Conservation (phyloP, 352 stramenopile species). For the Phytophthora sansomeana region DNA sequence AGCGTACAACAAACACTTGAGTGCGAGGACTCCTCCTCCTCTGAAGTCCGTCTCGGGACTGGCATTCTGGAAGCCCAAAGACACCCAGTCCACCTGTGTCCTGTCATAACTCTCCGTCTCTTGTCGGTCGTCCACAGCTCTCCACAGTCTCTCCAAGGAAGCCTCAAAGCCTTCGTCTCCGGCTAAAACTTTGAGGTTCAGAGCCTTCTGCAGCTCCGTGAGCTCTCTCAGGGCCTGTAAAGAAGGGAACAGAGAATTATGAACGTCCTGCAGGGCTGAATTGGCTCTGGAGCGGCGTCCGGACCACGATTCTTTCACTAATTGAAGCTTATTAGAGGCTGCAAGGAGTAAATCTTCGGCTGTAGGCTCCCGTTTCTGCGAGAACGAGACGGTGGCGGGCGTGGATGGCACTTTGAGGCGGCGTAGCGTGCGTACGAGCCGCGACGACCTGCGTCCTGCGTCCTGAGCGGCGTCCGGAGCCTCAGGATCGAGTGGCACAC, state of each 20-base stretch:
- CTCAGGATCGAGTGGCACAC: constrained; percentile 27
- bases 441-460: constrained; percentile 23
- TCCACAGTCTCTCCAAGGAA: constrained; percentile 71
- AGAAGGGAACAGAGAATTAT: constrained; percentile 35
- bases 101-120: constrained; percentile 46
- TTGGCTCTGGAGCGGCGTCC: constrained; percentile 32
- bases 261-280: constrained; percentile 13
- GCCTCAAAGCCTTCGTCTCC: constrained; percentile 72
- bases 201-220: constrained; percentile 59
- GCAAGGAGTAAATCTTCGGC: constrained; percentile 69
- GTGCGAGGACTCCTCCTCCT: constrained; percentile 75
- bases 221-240: constrained; percentile 54
- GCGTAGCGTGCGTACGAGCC: constrained; percentile 50
- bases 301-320: constrained; percentile 45
- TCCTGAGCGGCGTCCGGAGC: not conserved
- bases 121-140: constrained; percentile 34
- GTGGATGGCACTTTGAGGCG: constrained; percentile 55
- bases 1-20: constrained; percentile 88
- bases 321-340: constrained; percentile 61
- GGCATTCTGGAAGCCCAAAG: constrained; percentile 79
- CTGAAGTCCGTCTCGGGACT: constrained; percentile 88
- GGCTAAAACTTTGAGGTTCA: constrained; percentile 69
- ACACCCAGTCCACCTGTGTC: constrained; percentile 66
- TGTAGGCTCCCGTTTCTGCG: constrained; percentile 65
- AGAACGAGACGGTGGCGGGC: constrained; percentile 54